Evolutionary conservation across 176 grass and related monocot species (phyloP).

Genomic region (Elymus sibiricus): DNA sequence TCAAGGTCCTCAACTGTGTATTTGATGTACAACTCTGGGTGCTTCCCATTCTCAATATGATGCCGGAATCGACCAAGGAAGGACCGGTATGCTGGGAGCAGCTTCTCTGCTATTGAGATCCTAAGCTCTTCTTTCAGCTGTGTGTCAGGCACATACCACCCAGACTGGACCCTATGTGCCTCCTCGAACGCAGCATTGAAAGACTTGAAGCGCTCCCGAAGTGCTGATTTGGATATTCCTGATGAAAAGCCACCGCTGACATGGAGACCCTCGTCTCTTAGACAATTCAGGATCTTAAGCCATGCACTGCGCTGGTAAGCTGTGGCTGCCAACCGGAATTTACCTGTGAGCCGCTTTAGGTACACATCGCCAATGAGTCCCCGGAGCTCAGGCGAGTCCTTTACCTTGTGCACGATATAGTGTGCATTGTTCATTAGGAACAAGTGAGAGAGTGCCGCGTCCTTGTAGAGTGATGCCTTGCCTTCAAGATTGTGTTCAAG

Average conservation of each 20-base stretch:
- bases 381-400: slow-evolving; percentile 64
- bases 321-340: slow-evolving; percentile 57
- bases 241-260: slow-evolving; percentile 80
- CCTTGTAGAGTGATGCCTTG: slow-evolving; percentile 80
- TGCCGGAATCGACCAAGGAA: slow-evolving; percentile 85
- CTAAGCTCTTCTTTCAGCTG: slow-evolving; percentile 89
- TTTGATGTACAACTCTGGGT: slow-evolving; percentile 88
- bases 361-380: slow-evolving; percentile 68
- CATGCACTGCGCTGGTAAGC: slow-evolving; percentile 78
- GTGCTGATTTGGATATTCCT: slow-evolving; percentile 68
- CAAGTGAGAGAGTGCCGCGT: slow-evolving; percentile 57
- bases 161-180: slow-evolving; percentile 61
- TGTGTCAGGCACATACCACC: slow-evolving; percentile 75
- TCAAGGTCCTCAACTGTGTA: slow-evolving; percentile 93
- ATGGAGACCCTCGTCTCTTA: slow-evolving; percentile 89
- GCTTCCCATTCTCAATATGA: slow-evolving; percentile 82
- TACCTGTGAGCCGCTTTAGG: slow-evolving; percentile 57
- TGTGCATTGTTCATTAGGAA: slow-evolving; percentile 96
- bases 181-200: slow-evolving; percentile 91
- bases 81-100: slow-evolving; percentile 86
- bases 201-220: slow-evolving; percentile 79
- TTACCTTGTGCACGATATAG: slow-evolving; percentile 91
- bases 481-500: slow-evolving; percentile 79
- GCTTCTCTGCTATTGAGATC: slow-evolving; percentile 81
- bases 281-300: slow-evolving; percentile 71